A percentile compares a stretch with the other conserved stretches of the same genome.
phyloP scores from a whole-genome alignment of 2,329 filamentous ascomycete species.

The Ciborinia camelliae region DNA sequence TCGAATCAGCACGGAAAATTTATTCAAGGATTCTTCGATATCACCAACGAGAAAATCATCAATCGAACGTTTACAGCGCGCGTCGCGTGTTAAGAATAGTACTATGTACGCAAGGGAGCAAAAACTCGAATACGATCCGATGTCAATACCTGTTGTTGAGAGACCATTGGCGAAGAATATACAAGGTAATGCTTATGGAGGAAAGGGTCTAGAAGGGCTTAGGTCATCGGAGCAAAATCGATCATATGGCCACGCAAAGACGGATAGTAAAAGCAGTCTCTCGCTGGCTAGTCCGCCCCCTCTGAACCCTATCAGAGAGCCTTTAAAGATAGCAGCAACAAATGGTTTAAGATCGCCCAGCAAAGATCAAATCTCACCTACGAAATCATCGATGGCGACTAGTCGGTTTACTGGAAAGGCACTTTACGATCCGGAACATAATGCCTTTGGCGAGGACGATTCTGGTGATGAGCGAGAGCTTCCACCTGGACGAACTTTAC shows the following conservation, averaged over 20 bases:
- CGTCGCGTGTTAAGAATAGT: slow-evolving; percentile 95
- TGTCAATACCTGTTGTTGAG: slow-evolving; percentile 72
- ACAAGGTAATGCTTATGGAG: slow-evolving; percentile 67
- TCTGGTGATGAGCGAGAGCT: slow-evolving; percentile 57
- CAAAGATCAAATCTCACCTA: slow-evolving; percentile 72
- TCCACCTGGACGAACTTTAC: slow-evolving; percentile 63
- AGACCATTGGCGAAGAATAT: slow-evolving; percentile 72
- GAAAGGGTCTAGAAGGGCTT: slow-evolving; percentile 52
- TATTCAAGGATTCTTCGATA: slow-evolving; percentile 53
- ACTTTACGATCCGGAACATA: slow-evolving; percentile 65
- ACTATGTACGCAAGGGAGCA: slow-evolving; percentile 93
- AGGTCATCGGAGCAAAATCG: slow-evolving; percentile 48
- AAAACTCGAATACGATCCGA: slow-evolving; percentile 88
- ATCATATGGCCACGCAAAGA: slow-evolving; percentile 46
- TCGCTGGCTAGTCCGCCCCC: slow-evolving; percentile 51
- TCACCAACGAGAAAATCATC: slow-evolving; percentile 79
- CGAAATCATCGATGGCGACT: slow-evolving; percentile 82
- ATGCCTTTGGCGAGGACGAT: slow-evolving; percentile 66
- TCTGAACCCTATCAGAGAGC: slow-evolving; percentile 35
- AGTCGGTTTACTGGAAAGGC: slow-evolving; percentile 57
- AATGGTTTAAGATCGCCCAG: slow-evolving; percentile 49
- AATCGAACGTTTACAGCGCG: slow-evolving; percentile 91
- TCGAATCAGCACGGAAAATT: slow-evolving; percentile 67
- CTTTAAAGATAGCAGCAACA: slow-evolving; percentile 40
- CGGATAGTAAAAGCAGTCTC: slow-evolving; percentile 59